Base-by-base conservation (phyloP, 1,284 basidiomycete species). In the Sanghuangporus sanghuang region DNA sequence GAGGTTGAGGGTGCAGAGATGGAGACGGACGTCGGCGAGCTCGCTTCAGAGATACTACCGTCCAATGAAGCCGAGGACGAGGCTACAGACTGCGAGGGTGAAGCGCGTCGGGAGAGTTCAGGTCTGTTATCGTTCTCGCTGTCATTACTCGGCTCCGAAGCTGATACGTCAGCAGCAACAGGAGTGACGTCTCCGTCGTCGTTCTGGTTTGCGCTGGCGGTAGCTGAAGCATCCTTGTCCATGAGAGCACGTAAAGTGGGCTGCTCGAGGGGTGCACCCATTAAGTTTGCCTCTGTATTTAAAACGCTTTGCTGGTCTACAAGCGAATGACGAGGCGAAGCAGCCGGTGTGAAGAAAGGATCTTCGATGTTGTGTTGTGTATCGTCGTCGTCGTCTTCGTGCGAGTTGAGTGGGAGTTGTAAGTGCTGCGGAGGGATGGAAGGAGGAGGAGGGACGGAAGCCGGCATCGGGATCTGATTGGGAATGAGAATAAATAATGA, bases 271-370 rank as follows among this genome's bases (percentile, higher is more conserved):
- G 21, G 21, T 36, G 54, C 55, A 57, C 55, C 55, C 57, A 49
- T 48, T 2, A 16, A 14, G 18, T 23, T 18, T 2, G 53, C 18
- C 16, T 9, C 38, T 16, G 27, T 32, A 54, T 5, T 14, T 12
- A n/a, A 38, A 12, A 1, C 11, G 6, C 27, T 32, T 36, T 58
- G 59, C n/a, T 21, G 38, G 3, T 71, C 67, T n/a, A 63, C 50
- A 12, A 63, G 44, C 1, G 68, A 65, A 5, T 64, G 58, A 36
- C 63, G 42, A 36, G 70, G 70, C 8, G 70, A 67, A 16, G n/a
- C n/a, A n/a, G n/a, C n/a, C n/a, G n/a, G n/a, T n/a, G n/a, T n/a
- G n/a, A n/a, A n/a, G n/a, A n/a, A n/a, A n/a, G n/a, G n/a, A n/a
- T n/a, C n/a, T n/a, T n/a, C n/a, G n/a, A n/a, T n/a, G n/a, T n/a